Evolutionary conservation across 129 eudicot species (phyloP).

Genomic region (Arctium minus): DNA sequence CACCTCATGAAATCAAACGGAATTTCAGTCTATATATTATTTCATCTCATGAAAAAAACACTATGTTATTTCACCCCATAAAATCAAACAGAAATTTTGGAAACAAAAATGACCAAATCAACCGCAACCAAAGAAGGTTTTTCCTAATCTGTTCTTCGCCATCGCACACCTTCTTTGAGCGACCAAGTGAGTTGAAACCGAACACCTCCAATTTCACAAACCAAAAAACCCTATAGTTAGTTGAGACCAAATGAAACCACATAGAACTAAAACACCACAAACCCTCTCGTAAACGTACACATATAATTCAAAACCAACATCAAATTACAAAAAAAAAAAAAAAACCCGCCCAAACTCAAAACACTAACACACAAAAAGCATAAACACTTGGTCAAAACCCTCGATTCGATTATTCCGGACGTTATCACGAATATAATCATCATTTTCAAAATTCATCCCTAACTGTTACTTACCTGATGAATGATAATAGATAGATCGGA

Average conservation of each 20-base stretch:
- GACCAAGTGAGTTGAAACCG: no score
- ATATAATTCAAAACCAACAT: no score
- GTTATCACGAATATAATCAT: background rate
- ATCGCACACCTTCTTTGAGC: no score
- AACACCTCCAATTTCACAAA: background rate
- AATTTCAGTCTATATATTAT: no score
- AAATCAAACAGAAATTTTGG: no score
- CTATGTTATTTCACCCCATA: no score
- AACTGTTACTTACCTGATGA: conserved; percentile 46
- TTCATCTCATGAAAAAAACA: no score
- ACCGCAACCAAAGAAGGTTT: no score
- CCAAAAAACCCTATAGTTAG: background rate
- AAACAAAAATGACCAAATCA: no score
- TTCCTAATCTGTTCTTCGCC: no score
- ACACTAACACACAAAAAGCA: background rate
- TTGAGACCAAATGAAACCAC: background rate
- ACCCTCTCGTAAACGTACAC: no score
- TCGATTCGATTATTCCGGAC: background rate
- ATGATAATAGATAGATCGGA: conserved; percentile 63
- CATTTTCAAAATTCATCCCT: background rate
- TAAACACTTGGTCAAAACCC: background rate
- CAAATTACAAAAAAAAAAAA: background rate
- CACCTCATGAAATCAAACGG: no score
- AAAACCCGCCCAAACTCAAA: conserved; percentile 4
- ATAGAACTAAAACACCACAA: background rate